These are phyloP conservation scores for Hyphodiscus hymeniophilus DNA, from an alignment of 495 filamentous ascomycete species.

Conservation along the genomic window DNA sequence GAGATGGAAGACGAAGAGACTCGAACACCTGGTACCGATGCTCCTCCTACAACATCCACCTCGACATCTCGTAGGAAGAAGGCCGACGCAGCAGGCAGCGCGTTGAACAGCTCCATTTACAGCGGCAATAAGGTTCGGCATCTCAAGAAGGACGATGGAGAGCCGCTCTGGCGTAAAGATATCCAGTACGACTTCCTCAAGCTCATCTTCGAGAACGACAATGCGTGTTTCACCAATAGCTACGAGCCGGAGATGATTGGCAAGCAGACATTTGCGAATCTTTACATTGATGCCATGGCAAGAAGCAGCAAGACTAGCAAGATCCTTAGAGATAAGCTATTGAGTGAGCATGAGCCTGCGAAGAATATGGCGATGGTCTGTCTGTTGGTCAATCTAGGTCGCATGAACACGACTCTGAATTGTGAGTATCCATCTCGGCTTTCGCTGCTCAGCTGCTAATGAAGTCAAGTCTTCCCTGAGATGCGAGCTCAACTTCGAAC, in stretches of 20 bases:
- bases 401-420: constrained; percentile 98
- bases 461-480: constrained; percentile 80
- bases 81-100: constrained; percentile 6
- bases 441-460: constrained; percentile 24
- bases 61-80: constrained; percentile 11
- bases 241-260: constrained; percentile 61
- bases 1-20: constrained; percentile 28
- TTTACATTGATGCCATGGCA: constrained; percentile 98
- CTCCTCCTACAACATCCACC: constrained; percentile 27
- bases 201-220: constrained; percentile 81
- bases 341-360: constrained; percentile 83
- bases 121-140: constrained; percentile 92
- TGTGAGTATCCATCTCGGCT: constrained; percentile 46
- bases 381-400: constrained; percentile 89
- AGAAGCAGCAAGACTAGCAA: constrained; percentile 98
- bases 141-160: constrained; percentile 95
- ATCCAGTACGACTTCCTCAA: constrained; percentile 95
- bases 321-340: constrained; percentile 92
- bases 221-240: constrained; percentile 78
- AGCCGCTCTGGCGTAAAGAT: constrained; percentile 93
- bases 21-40: constrained; percentile 44
- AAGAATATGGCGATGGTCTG: constrained; percentile 99
- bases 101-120: constrained; percentile 31
- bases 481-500: constrained; percentile 98
- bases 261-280: constrained; percentile 82